Conservation (phyloP, 352 stramenopile species). For the Globisporangium mamillatum region DNA sequence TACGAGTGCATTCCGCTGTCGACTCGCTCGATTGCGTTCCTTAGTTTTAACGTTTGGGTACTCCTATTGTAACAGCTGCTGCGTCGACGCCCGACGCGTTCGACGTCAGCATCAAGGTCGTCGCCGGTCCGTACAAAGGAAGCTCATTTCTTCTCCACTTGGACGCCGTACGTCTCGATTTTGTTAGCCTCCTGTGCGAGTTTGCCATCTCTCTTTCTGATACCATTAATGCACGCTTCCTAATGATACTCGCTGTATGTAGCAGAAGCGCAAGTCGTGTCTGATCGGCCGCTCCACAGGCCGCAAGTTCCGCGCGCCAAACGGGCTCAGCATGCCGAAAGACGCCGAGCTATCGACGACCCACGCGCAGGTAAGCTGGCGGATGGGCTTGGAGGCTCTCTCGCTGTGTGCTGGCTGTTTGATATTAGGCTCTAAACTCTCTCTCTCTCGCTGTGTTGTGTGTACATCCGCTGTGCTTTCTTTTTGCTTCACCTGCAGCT, state of each 20-base stretch:
- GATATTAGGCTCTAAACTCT: neutral
- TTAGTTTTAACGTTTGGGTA: neutral
- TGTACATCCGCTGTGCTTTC: neutral
- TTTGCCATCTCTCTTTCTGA: slow-evolving; percentile 2
- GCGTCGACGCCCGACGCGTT: slow-evolving; percentile 36
- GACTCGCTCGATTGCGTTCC: neutral
- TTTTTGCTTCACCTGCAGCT: slow-evolving; percentile 28
- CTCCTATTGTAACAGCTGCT: slow-evolving; percentile 12
- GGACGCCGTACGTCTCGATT: slow-evolving; percentile 33
- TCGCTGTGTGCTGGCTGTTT: neutral
- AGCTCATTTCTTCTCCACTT: slow-evolving; percentile 60
- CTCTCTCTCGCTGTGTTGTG: neutral
- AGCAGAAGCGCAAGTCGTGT: slow-evolving; percentile 53
- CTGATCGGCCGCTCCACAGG: slow-evolving; percentile 77
- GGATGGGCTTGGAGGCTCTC: neutral
- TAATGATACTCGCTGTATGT: neutral
- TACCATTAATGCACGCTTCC: neutral
- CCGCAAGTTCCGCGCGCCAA: slow-evolving; percentile 70
- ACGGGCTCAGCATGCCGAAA: slow-evolving; percentile 74
- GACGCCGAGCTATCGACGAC: slow-evolving; percentile 83
- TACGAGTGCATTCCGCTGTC: neutral
- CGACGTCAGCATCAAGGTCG: slow-evolving; percentile 50
- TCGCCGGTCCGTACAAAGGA: slow-evolving; percentile 56
- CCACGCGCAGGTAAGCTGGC: slow-evolving; percentile 52
- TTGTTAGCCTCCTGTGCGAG: neutral